Evolutionary conservation across 1,284 basidiomycete species (phyloP), one percentile per base, ranked within the genome.

Genomic region (Naganishia albida): DNA sequence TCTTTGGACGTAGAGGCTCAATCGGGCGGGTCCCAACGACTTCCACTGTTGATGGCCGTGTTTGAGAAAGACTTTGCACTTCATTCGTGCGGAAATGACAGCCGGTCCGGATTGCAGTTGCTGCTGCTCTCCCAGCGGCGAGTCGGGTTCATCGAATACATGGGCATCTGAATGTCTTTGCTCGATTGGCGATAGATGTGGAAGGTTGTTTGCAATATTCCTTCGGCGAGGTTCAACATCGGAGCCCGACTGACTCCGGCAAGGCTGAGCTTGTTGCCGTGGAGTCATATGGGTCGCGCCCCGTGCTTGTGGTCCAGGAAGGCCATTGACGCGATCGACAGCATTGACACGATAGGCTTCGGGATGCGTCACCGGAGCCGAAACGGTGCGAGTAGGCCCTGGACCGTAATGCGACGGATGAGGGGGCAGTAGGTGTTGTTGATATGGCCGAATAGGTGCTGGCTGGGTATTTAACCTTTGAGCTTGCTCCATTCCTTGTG

Each of bases 1-100:
- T 67, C 85, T 82, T 74, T 86, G 85, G 54, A 81, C 80, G 77
- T 93, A 99, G 54, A 98, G 82, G 75, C 91, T 93, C 68, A 99
- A 83, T 72, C 88, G 87, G 7, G 91, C 93, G 13, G 88, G 83
- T 1, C 96, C 96, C 44, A 99, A 82, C 2, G 90, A 87, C 81
- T 97, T 99, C 96, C 96, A 99, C 77, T 97, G 92, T 26, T 88
- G 88, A 75, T 98, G 94, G 44, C 90, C 87, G 74, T 96, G 93
- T 77, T 99, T 90, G 63, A 96, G 81, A 82, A 98, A 99, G 39
- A 98, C 88, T 79, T 99, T 98, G 85, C 95, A 98, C 77, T 95
- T 94, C 91, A 96, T 97, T 74, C 92, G 87, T n/a, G 91, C 92
- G 3, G 89, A 86, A 56, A 98, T 82, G 13, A 85, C 82, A 7